Base-by-base conservation (phyloP, 345 rosid genomes). In the Moringa oleifera region DNA sequence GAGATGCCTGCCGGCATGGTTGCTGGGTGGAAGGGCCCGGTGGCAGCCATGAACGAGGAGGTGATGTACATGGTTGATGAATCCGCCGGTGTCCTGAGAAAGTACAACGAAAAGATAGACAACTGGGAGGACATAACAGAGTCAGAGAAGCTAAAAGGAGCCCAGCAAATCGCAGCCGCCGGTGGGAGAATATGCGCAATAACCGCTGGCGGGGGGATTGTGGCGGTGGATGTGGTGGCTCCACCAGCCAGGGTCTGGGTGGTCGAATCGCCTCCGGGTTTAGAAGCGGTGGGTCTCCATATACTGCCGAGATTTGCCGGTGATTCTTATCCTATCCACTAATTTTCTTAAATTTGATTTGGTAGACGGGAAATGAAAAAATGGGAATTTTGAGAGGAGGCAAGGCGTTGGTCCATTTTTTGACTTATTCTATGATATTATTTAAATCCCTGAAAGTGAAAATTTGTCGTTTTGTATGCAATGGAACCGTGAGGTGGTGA, bases 21-120 rank as follows among this genome's bases (percentile, higher is more conserved):
- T 5, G 80, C 55, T 6, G 87, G 90, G 2, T 85, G 87, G 87
- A 80, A 55, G 7, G 84, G 87, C 17, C 84, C 84, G 2, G 82
- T 77, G 22, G 37, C 37, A 5, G 78, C 78, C 51, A 73, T 72
- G 70, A 60, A 73, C 4, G 85, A 82, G 53, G 81, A 78, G n/a
- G 71, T n/a, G 18, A 70, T 85, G 55, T 85, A 74, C 20, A 80
- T 69, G 11, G 81, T 82, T 18, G 80, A 85, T 59, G 87, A 85
- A 28, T 61, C 4, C 20, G 71, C 25, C 18, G 87, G 79, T 0
- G 16, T 15, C 5, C 68, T 82, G 66, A 76, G 74, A 18, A 73
- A 31, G 20, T 82, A 85, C 18, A 75, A 70, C 0, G 70, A 21
- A 5, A 68, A 74, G 57, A 61, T 12, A 2, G 81, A 67, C 64